Percentiles rank a stretch among this genome's conserved stretches.
These are phyloP conservation scores for Pythium folliculosum DNA, from an alignment of 352 stramenopile species.

Conservation along the genomic window DNA sequence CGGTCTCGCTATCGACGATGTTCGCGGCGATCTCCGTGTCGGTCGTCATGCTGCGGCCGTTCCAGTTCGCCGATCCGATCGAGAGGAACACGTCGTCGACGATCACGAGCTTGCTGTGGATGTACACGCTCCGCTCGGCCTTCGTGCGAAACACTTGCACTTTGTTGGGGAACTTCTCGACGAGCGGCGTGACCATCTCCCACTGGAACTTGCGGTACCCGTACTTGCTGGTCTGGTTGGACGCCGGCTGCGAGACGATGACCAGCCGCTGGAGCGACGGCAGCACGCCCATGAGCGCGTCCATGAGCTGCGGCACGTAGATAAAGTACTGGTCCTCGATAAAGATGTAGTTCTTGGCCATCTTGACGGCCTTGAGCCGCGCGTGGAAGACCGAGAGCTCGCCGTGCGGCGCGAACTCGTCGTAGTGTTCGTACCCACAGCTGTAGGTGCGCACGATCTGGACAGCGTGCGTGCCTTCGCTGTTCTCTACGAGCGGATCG, in stretches of 20 bases:
- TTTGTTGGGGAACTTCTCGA: constrained; percentile 45
- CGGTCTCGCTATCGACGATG: constrained; percentile 48
- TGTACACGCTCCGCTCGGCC: constrained; percentile 36
- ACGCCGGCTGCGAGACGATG: constrained; percentile 43
- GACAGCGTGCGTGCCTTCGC: constrained; percentile 30
- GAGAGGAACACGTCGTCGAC: constrained; percentile 71
- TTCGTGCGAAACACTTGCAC: constrained; percentile 50
- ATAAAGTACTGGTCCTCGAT: constrained; percentile 76
- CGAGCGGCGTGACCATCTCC: constrained; percentile 52
- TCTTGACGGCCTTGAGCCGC: constrained; percentile 52
- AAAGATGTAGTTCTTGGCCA: constrained; percentile 66
- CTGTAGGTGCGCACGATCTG: constrained; percentile 67
- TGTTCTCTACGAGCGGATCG: not conserved
- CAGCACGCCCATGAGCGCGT: constrained; percentile 45
- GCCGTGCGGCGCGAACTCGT: constrained; percentile 52
- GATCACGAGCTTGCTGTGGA: constrained; percentile 61
- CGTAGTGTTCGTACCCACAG: constrained; percentile 46
- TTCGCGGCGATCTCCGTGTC: constrained; percentile 62
- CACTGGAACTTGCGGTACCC: constrained; percentile 58
- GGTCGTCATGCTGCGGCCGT: constrained; percentile 63
- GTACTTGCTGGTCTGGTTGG: constrained; percentile 19
- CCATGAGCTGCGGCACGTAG: constrained; percentile 42
- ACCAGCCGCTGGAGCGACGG: constrained; percentile 47
- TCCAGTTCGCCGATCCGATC: constrained; percentile 69
- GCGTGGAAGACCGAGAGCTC: constrained; percentile 49